phyloP scores from a whole-genome alignment of 2,329 filamentous ascomycete species.

The Aspergillus fischeri region DNA sequence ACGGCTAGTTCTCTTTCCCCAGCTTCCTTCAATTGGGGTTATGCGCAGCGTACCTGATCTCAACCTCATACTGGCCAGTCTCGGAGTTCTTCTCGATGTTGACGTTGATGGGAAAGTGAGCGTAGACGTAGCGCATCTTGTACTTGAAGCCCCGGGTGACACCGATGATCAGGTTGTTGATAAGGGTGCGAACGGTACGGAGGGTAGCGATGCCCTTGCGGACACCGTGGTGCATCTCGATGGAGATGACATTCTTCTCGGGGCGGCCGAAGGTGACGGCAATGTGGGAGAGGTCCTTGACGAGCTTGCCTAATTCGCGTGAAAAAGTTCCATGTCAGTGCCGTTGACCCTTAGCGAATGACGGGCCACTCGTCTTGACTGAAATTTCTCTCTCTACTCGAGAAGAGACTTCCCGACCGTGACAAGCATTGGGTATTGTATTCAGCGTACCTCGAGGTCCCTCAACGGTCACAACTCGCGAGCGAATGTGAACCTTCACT shows the following conservation, averaged over 20 bases:
- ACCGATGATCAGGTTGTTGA: constrained; percentile 98
- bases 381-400: neutral
- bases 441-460: constrained; percentile 74
- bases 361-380: neutral
- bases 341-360: neutral
- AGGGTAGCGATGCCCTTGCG: constrained; percentile 98
- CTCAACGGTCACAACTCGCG: constrained; percentile 92
- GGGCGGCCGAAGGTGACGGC: constrained; percentile 92
- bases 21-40: neutral
- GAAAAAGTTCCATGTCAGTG: constrained; percentile 18
- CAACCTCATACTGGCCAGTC: constrained; percentile 81
- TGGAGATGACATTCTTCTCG: constrained; percentile 81
- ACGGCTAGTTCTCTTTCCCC: neutral
- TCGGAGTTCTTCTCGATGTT: constrained; percentile 96
- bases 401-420: too few relatives aligned
- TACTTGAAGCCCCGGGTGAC: constrained; percentile 99
- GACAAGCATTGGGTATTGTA: neutral
- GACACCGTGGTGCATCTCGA: constrained; percentile 97
- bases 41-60: constrained; percentile 75
- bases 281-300: constrained; percentile 94
- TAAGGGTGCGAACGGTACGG: constrained; percentile 94
- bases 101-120: constrained; percentile 99
- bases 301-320: constrained; percentile 69
- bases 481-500: constrained; percentile 99
- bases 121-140: constrained; percentile 99